Evolutionary conservation across 2,329 filamentous ascomycete genomes (phyloP).

Genomic region (Dothistroma pini): DNA sequence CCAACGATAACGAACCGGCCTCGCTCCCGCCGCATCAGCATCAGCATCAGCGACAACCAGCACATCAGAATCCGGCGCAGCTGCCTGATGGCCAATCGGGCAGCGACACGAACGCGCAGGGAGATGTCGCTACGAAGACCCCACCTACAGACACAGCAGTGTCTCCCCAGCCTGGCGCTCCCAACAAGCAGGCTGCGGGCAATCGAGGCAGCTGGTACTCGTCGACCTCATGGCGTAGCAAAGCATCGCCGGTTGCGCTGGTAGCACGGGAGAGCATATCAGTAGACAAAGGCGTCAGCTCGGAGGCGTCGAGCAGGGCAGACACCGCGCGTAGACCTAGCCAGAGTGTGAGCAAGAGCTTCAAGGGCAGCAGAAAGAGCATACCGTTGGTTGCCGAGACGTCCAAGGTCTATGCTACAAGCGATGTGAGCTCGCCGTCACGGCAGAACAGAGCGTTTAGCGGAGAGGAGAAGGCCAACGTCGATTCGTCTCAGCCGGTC

Average conservation of each 20-base stretch:
- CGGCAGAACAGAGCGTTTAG: slow-evolving; percentile 24
- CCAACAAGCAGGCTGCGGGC: not conserved
- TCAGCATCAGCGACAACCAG: not conserved
- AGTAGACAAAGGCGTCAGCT: slow-evolving; percentile 43
- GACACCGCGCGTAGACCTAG: slow-evolving; percentile 30
- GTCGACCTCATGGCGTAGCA: slow-evolving; percentile 40
- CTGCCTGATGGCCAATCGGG: slow-evolving; percentile 11
- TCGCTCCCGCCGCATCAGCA: slow-evolving; percentile 2
- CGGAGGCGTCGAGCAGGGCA: slow-evolving; percentile 33
- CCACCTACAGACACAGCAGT: not conserved
- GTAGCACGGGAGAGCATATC: slow-evolving; percentile 46
- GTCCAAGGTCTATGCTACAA: slow-evolving; percentile 44
- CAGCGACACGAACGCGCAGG: slow-evolving; percentile 10
- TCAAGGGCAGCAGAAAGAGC: slow-evolving; percentile 44
- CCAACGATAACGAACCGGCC: slow-evolving; percentile 18
- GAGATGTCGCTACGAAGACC: not conserved
- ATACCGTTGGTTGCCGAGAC: slow-evolving; percentile 43
- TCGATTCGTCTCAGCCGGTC: slow-evolving; percentile 12
- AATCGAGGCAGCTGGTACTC: slow-evolving; percentile 42
- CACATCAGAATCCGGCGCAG: not conserved
- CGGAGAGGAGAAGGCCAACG: slow-evolving; percentile 25
- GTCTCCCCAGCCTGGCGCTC: not conserved
- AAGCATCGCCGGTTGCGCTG: slow-evolving; percentile 46
- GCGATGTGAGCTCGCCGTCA: slow-evolving; percentile 28
- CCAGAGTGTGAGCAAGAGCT: slow-evolving; percentile 37